phyloP scores from a whole-genome alignment of 768 basidiomycete genomes.

The Russula compacta region DNA sequence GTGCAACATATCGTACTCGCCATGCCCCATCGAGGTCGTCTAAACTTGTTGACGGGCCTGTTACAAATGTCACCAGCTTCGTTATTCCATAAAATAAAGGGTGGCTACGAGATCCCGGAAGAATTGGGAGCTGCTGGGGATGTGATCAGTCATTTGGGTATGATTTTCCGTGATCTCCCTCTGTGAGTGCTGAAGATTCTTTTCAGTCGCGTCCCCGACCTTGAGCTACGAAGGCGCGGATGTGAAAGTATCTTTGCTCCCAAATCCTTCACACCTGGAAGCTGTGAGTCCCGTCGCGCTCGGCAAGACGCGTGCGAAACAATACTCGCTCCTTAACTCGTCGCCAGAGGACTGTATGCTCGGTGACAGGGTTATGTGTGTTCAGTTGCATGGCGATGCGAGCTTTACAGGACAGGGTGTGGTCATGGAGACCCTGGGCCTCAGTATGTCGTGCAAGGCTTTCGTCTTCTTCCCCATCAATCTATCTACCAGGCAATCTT shows the following conservation, averaged over 20 bases:
- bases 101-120: conserved; percentile 61
- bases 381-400: conserved; percentile 88
- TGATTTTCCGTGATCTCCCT: conserved; percentile 16
- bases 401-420: conserved; percentile 88
- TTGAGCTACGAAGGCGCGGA: conserved; percentile 45
- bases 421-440: conserved; percentile 78
- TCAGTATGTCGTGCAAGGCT: conserved; percentile 43
- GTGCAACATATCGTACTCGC: conserved; percentile 66
- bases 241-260: conserved; percentile 68
- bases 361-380: conserved; percentile 73
- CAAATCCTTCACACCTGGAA: conserved; percentile 78
- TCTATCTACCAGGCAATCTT: conserved; percentile 49
- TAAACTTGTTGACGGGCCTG: conserved; percentile 77
- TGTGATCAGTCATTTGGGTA: conserved; percentile 79
- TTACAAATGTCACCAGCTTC: conserved; percentile 56
- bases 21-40: conserved; percentile 83
- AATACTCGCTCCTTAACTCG: conserved; percentile 68
- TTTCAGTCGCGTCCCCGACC: conserved; percentile 53
- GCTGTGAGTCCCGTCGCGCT: conserved; percentile 82
- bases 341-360: conserved; percentile 36
- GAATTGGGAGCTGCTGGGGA: conserved; percentile 67
- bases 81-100: conserved; percentile 83
- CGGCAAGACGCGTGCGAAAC: conserved; percentile 87
- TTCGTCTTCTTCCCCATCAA: not conserved
- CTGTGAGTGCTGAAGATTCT: not conserved